These are phyloP conservation scores for Agaricus sinodeliciosus DNA, from an alignment of 768 basidiomycete genomes.

Conservation along the genomic window DNA sequence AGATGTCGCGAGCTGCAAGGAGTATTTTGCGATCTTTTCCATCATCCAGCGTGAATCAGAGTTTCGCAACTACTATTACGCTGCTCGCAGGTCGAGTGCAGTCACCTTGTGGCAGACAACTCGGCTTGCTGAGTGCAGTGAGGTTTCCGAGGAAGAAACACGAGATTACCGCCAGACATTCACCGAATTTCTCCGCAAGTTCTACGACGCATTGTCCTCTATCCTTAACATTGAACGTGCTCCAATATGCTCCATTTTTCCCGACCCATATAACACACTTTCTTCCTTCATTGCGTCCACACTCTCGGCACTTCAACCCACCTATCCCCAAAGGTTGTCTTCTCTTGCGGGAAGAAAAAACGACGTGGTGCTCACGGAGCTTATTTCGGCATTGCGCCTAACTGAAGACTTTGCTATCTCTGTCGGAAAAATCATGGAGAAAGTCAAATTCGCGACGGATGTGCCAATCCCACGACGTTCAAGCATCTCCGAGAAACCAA, in stretches of 20 bases:
- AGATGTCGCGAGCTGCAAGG: constrained; percentile 67
- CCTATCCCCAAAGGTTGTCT: constrained; percentile 73
- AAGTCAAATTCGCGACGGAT: constrained; percentile 39
- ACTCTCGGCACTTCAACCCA: constrained; percentile 73
- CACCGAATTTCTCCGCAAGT: constrained; percentile 62
- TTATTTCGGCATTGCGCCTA: constrained; percentile 64
- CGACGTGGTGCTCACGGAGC: constrained; percentile 52
- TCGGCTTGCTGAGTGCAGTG: constrained; percentile 40
- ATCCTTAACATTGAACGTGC: constrained; percentile 66
- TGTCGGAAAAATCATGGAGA: constrained; percentile 74
- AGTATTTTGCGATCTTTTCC: constrained; percentile 81
- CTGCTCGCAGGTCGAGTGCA: constrained; percentile 62
- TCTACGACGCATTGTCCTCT: constrained; percentile 63
- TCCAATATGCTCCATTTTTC: constrained; percentile 81
- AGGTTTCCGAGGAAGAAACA: constrained; percentile 11
- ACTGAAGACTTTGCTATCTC: constrained; percentile 80
- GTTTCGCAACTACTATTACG: constrained; percentile 92
- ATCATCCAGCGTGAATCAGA: constrained; percentile 90
- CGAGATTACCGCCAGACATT: constrained; percentile 33
- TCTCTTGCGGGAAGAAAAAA: constrained; percentile 62
- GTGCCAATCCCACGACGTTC: constrained; percentile 11
- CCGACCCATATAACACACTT: constrained; percentile 71
- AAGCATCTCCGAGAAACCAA: constrained; percentile 18
- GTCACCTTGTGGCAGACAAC: constrained; percentile 66
- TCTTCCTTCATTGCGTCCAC: constrained; percentile 80